phyloP scores from a whole-genome alignment of 352 stramenopile species.

The Phytophthora crassamura region DNA sequence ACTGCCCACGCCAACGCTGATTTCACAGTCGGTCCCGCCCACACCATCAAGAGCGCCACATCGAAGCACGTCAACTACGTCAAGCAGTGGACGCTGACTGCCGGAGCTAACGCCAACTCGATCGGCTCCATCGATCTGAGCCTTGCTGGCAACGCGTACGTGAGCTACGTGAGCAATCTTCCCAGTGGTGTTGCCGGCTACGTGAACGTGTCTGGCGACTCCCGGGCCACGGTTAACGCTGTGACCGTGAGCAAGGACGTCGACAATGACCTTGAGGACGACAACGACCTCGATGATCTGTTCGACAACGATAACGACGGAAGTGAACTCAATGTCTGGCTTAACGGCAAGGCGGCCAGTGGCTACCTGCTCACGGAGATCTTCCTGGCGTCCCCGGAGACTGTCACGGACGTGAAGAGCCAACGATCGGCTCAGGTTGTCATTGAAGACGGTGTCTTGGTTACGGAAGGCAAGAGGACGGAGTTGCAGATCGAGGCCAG shows the following conservation, averaged over 20 bases:
- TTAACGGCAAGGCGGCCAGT: conserved; percentile 10
- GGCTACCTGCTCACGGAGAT: conserved; percentile 38
- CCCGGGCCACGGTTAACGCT: conserved; percentile 21
- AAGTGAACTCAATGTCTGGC: conserved; percentile 27
- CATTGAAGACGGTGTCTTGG: conserved; percentile 30
- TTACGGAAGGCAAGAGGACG: conserved; percentile 1
- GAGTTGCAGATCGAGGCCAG: conserved; percentile 26
- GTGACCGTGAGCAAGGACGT: conserved; percentile 28
- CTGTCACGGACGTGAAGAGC: conserved; percentile 30
- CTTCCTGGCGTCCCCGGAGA: conserved; percentile 23
- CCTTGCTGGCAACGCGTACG: conserved; percentile 24
- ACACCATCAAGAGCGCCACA: conserved; percentile 9
- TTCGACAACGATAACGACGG: conserved; percentile 20
- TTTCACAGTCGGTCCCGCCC: conserved; percentile 19
- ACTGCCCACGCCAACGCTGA: conserved; percentile 15
- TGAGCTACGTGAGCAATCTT: conserved; percentile 28
- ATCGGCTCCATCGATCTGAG: conserved; percentile 31
- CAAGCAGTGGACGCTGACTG: conserved; percentile 33
- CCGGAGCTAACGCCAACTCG: conserved; percentile 4
- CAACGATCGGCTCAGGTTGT: conserved; percentile 27
- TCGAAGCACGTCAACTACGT: conserved; percentile 28
- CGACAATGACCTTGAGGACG: conserved; percentile 17
- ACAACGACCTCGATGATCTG: conserved; percentile 12
- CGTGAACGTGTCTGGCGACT: conserved; percentile 36
- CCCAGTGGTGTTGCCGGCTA: conserved; percentile 27